phyloP scores from a whole-genome alignment of 768 basidiomycete genomes.

The Paxillus ammoniavirescens region DNA sequence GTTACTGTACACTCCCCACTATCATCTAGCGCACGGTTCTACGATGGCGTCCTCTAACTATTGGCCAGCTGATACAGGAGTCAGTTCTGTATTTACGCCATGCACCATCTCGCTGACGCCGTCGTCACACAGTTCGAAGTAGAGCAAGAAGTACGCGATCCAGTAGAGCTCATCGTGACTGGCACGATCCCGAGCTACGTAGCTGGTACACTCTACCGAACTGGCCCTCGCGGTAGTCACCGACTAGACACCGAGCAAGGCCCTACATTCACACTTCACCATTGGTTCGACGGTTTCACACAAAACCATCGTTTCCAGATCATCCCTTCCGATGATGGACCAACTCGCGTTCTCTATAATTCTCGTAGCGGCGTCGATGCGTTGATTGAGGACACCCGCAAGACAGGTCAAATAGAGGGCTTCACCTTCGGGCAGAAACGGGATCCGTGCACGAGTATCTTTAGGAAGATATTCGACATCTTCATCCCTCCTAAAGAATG shows the following conservation, averaged over 20 bases:
- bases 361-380: constrained; percentile 17
- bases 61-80: constrained; percentile 3
- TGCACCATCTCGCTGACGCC: neutral
- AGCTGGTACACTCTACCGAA: constrained; percentile 28
- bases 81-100: neutral
- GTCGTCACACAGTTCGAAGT: neutral
- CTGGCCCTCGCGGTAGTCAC: constrained; percentile 24
- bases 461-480: neutral
- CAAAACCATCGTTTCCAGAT: constrained; percentile 31
- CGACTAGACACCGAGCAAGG: constrained; percentile 8
- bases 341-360: constrained; percentile 21
- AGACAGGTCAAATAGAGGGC: neutral
- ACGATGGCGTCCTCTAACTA: neutral
- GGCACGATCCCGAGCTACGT: constrained; percentile 26
- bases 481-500: neutral
- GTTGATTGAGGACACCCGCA: constrained; percentile 10
- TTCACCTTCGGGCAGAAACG: constrained; percentile 5
- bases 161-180: constrained; percentile 2
- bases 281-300: constrained; percentile 33
- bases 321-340: neutral
- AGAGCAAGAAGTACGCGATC: neutral
- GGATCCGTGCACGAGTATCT: constrained; percentile 6
- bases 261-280: constrained; percentile 14
- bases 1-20: no score
- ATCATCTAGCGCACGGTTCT: neutral